A percentile compares a stretch with the other conserved stretches of the same genome.
These are phyloP conservation scores for Blastobotrys ciferrii DNA, from an alignment of 1,139 yeast genomes.

Conservation along the genomic window DNA sequence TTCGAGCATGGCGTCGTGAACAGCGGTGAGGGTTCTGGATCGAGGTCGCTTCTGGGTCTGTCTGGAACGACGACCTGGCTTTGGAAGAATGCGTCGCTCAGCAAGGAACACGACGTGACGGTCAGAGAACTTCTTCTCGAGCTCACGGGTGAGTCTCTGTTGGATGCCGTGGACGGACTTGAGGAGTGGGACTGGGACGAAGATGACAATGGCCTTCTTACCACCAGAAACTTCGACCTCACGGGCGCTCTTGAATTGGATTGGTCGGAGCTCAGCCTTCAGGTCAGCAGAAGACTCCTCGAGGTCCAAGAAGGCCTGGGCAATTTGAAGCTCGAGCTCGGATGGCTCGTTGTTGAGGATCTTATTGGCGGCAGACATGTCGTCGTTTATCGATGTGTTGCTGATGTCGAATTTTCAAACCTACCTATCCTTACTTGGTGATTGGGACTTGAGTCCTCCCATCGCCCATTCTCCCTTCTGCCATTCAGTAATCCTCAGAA, in stretches of 20 bases:
- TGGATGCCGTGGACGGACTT: conserved; percentile 95
- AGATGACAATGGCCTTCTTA: conserved; percentile 97
- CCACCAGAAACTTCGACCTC: conserved; percentile 98
- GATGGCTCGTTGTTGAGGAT: conserved; percentile 73
- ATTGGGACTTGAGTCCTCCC: background rate
- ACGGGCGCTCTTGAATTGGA: conserved; percentile 97
- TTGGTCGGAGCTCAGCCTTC: conserved; percentile 97
- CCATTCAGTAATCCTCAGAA: background rate
- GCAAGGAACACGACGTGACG: conserved; percentile 99
- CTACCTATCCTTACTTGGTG: background rate
- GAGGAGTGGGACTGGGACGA: conserved; percentile 96
- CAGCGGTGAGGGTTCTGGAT: conserved; percentile 98
- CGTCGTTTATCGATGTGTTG: conserved; percentile 7
- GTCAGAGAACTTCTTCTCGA: conserved; percentile 99
- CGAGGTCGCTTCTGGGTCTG: conserved; percentile 99
- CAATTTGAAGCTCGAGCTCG: conserved; percentile 99
- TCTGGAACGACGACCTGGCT: conserved; percentile 76
- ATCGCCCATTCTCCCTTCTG: background rate
- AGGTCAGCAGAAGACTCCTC: conserved; percentile 91
- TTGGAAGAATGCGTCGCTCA: conserved; percentile 99
- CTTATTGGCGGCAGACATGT: conserved; percentile 94
- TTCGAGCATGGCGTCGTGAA: conserved; percentile 97
- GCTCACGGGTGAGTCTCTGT: conserved; percentile 91
- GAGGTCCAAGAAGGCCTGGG: conserved; percentile 97
- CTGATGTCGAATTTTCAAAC: conserved; percentile 7